Evolutionary conservation across 1,284 basidiomycete species (phyloP), one percentile per base, ranked within the genome.

Genomic region (Ustilago curta): DNA sequence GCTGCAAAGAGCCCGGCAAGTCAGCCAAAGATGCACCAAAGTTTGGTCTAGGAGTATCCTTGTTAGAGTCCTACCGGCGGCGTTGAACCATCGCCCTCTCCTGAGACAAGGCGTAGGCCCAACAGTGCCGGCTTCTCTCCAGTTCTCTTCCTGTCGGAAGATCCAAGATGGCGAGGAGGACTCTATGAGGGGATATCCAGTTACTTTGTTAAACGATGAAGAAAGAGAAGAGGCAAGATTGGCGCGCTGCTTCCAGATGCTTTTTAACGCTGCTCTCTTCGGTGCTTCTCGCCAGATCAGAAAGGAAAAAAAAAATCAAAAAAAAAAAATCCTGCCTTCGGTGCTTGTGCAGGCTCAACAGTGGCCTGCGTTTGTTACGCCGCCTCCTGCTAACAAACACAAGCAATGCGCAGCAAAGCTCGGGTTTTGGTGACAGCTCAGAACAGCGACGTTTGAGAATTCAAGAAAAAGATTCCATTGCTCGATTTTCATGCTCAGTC

Each of bases 151-250:
- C 66, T 62, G 61, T 65, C 53, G 62, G 59, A 44, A 69, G 71
- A 74, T 74, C 31, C 52, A 60, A 55, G 59, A 74, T 74, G 71
- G 71, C 71, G 71, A 74, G 71, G 43, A 74, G 71, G 71, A 69
- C 71, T 69, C 71, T 74, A 69, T 74, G 71, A 74, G 65, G 62
- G 71, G 71, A 74, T 66, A 65, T 62, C 71, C 71, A 61, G 54
- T 61, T 74, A 69, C 66, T 69, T 69, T 74, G 71, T 74, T 74
- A 74, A 74, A 74, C 71, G 71, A 74, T 69, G 66, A 73, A 65
- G 65, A 74, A 59, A 44, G 62, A 66, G 49, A 65, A 66, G 61
- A 45, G 69, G 54, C 42, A 54, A 53, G 50, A 8, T 14, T 3
- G 4, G 48, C 42, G 43, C 32, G 14, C 31, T 45, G 32, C 1